Evolutionary conservation across 2,329 filamentous ascomycete species (phyloP).

Genomic region (Madurella mycetomatis): DNA sequence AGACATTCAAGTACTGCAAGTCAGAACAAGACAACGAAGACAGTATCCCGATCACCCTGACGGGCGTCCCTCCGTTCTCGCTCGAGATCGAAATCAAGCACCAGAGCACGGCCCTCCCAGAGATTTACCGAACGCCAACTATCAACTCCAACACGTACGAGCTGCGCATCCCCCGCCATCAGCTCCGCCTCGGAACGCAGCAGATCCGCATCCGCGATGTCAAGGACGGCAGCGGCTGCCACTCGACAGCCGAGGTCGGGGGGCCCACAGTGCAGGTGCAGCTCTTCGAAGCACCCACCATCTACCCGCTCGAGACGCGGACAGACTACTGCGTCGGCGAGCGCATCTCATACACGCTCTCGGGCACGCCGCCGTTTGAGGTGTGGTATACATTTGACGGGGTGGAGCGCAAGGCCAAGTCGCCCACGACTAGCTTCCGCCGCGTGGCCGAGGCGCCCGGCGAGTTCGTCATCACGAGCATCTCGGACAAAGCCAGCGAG

Average conservation of each 20-base stretch:
- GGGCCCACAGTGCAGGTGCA: slow-evolving; percentile 81
- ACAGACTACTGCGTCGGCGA: slow-evolving; percentile 94
- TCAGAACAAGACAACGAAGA: slow-evolving; percentile 79
- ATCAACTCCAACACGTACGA: slow-evolving; percentile 71
- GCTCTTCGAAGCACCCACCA: slow-evolving; percentile 87
- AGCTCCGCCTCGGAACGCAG: slow-evolving; percentile 84
- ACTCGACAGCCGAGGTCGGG: slow-evolving; percentile 67
- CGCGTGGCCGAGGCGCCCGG: slow-evolving; percentile 90
- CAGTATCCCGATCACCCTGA: slow-evolving; percentile 78
- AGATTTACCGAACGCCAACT: slow-evolving; percentile 75
- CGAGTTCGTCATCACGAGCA: slow-evolving; percentile 77
- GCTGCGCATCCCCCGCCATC: slow-evolving; percentile 77
- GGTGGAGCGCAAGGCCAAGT: slow-evolving; percentile 71
- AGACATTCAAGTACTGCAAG: slow-evolving; percentile 93
- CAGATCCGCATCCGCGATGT: slow-evolving; percentile 86
- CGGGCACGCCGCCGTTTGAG: slow-evolving; percentile 86
- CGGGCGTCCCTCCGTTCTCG: slow-evolving; percentile 80
- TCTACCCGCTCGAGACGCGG: slow-evolving; percentile 79
- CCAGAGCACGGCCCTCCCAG: slow-evolving; percentile 71
- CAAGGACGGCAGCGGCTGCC: slow-evolving; percentile 80
- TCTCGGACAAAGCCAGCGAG: slow-evolving; percentile 83
- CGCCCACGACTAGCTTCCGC: slow-evolving; percentile 77
- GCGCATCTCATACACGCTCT: slow-evolving; percentile 84
- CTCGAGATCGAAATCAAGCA: slow-evolving; percentile 93
- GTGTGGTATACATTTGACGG: slow-evolving; percentile 88